Conservation (phyloP, 2,329 filamentous ascomycete species). For the Colletotrichum siamense region DNA sequence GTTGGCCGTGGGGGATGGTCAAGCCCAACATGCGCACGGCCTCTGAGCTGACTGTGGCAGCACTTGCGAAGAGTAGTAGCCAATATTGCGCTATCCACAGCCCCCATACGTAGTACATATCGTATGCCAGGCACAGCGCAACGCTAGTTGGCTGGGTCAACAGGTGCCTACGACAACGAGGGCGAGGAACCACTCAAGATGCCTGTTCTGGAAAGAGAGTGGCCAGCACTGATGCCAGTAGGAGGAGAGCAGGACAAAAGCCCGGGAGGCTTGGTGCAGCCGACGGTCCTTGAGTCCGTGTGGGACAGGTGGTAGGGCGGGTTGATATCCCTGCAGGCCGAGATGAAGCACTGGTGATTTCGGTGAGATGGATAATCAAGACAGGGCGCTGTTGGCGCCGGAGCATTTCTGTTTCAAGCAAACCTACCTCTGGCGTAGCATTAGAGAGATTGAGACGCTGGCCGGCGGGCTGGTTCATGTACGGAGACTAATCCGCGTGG, state of each 20-base stretch:
- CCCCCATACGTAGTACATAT: not conserved
- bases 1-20: not conserved
- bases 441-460: not conserved
- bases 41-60: not conserved
- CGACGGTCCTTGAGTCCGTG: not conserved
- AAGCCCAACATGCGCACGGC: not conserved
- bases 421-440: not conserved
- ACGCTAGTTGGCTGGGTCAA: not conserved
- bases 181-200: not conserved
- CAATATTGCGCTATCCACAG: not conserved
- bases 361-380: not conserved
- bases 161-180: not conserved
- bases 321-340: constrained; percentile 5
- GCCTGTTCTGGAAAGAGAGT: not conserved
- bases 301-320: not conserved
- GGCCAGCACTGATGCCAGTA: not conserved
- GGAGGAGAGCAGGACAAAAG: not conserved
- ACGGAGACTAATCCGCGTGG: not conserved
- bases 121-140: constrained; percentile 1
- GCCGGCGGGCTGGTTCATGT: not conserved
- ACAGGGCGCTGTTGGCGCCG: not conserved
- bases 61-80: not conserved
- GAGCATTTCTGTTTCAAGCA: constrained; percentile 6
- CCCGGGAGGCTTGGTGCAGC: constrained; percentile 11
- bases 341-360: constrained; percentile 5